Percentiles rank a stretch among this genome's conserved stretches.
Evolutionary conservation across 441 rosid genomes (phyloP).

Genomic region (Geranium incanum): DNA sequence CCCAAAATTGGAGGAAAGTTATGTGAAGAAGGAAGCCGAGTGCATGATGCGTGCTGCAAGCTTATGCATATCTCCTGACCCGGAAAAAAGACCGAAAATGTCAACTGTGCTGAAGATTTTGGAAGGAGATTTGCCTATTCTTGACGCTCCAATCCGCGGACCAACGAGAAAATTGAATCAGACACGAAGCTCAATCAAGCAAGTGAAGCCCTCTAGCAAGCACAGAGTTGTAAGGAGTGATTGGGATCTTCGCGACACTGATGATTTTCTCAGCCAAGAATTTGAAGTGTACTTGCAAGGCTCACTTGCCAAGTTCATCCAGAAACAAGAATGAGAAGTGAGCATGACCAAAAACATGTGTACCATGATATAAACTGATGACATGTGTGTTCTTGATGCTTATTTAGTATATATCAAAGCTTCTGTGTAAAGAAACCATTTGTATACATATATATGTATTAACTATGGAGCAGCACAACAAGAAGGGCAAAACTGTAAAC

Average conservation of each 20-base stretch:
- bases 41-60: conserved; percentile 44
- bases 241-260: conserved; percentile 9
- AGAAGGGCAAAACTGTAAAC: neutral
- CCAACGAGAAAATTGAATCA: neutral
- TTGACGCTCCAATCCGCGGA: conserved; percentile 7
- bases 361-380: neutral
- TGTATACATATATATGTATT: neutral
- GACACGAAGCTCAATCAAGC: conserved; percentile 15
- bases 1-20: conserved; percentile 27
- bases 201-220: neutral
- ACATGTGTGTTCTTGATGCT: neutral
- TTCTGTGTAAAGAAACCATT: too few species aligned
- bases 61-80: conserved; percentile 36
- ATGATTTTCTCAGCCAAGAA: conserved; percentile 19
- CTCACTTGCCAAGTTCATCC: conserved; percentile 31
- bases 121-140: conserved; percentile 34
- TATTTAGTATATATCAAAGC: neutral
- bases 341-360: neutral
- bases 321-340: conserved; percentile 13
- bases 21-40: conserved; percentile 29
- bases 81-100: conserved; percentile 43
- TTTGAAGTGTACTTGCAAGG: conserved; percentile 28
- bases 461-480: too few species aligned
- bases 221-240: conserved; percentile 5
- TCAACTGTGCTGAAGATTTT: conserved; percentile 44